phyloP scores from a whole-genome alignment of 768 basidiomycete genomes.

The Strobilomyces echinocephalus region DNA sequence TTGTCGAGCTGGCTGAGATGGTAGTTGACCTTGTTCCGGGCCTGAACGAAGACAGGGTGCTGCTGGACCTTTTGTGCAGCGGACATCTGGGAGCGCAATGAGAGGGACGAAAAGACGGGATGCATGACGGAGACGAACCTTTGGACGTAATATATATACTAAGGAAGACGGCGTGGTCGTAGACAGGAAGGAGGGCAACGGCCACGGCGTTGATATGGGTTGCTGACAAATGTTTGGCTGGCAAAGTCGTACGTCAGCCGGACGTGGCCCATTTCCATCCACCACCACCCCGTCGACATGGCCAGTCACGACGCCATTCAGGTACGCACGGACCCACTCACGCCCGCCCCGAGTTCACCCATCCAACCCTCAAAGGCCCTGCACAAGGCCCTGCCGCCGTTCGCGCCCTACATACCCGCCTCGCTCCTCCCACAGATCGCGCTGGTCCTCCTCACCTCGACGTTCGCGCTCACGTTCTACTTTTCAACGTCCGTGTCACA shows the following conservation, averaged over 20 bases:
- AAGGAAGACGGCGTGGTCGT: slow-evolving; percentile 11
- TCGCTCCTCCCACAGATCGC: slow-evolving; percentile 69
- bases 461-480: slow-evolving; percentile 86
- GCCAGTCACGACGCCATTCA: slow-evolving; percentile 50
- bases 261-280: slow-evolving; percentile 2
- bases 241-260: slow-evolving; percentile 41
- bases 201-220: slow-evolving; percentile 36
- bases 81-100: slow-evolving; percentile 51
- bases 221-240: slow-evolving; percentile 64
- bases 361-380: slow-evolving; percentile 43
- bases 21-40: slow-evolving; percentile 73
- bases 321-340: slow-evolving; percentile 34
- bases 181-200: slow-evolving; percentile 17
- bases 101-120: background rate
- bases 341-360: background rate
- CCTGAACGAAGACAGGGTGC: slow-evolving; percentile 83
- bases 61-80: slow-evolving; percentile 79
- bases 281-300: slow-evolving; percentile 34
- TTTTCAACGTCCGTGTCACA: slow-evolving; percentile 67
- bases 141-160: slow-evolving; percentile 8
- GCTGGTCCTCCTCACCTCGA: slow-evolving; percentile 62
- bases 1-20: slow-evolving; percentile 92
- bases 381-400: slow-evolving; percentile 64
- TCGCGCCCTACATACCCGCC: slow-evolving; percentile 66
- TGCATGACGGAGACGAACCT: slow-evolving; percentile 3